Evolutionary conservation across 768 basidiomycete species (phyloP).

Genomic region (Tulasnella sp.): DNA sequence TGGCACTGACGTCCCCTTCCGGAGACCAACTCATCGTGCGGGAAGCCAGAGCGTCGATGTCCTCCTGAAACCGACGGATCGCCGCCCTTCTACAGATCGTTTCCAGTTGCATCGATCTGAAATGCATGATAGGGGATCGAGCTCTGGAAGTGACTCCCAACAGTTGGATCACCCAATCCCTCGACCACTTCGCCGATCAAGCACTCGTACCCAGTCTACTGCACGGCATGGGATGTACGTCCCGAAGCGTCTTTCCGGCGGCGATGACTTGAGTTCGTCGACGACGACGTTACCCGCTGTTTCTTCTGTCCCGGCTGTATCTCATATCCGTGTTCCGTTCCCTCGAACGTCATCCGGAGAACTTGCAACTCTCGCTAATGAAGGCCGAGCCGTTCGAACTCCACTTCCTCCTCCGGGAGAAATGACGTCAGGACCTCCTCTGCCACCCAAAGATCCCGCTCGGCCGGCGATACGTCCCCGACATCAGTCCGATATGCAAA

Average conservation of each 20-base stretch:
- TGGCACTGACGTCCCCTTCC: neutral
- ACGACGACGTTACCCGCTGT: neutral
- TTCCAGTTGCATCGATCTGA: neutral
- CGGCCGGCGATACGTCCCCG: slow-evolving; percentile 26
- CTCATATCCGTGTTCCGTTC: slow-evolving; percentile 17
- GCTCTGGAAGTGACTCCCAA: slow-evolving; percentile 8
- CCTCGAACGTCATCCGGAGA: slow-evolving; percentile 19
- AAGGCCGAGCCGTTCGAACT: neutral
- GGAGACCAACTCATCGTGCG: slow-evolving; percentile 5
- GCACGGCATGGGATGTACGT: slow-evolving; percentile 10
- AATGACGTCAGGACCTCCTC: neutral
- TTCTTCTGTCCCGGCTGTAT: slow-evolving; percentile 12
- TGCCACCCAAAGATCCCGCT: neutral
- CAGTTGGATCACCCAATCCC: neutral
- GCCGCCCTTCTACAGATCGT: neutral
- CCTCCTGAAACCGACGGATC: slow-evolving; percentile 4
- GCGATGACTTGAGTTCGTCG: slow-evolving; percentile 9
- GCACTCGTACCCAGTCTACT: slow-evolving; percentile 3
- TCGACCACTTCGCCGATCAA: slow-evolving; percentile 7
- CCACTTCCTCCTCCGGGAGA: neutral
- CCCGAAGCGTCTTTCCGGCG: slow-evolving; percentile 9
- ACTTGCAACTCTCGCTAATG: neutral
- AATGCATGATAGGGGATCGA: neutral
- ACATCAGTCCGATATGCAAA: slow-evolving; percentile 20
- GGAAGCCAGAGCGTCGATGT: slow-evolving; percentile 10